Evolutionary conservation across 805 yeast species (phyloP), one percentile per base, ranked within the genome.

Genomic region (Schwanniomyces polymorphus): DNA sequence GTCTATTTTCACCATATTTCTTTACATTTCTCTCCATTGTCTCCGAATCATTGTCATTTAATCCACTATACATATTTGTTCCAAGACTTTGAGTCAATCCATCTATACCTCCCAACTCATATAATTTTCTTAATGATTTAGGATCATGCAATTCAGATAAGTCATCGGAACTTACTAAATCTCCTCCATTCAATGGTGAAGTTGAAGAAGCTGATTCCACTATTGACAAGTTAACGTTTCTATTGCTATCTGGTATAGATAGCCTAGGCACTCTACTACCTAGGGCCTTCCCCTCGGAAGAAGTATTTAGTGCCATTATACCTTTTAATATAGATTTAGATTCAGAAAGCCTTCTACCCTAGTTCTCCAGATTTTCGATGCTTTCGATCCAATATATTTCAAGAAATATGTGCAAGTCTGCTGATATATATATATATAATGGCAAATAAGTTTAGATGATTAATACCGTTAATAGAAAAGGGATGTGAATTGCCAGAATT

Each of bases 1-100:
- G 64, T 21, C 59, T 65, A 62, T 94, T 94, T 14, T 64, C 68
- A 21, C 96, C 97, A 63, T 80, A 94, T 5, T 63, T 67, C n/a
- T 57, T 50, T 1, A 53, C 53, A 45, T 96, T 71, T 16, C 33
- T 29, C 4, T 54, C 48, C n/a, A 57, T 33, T 43, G 68, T 73
- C 12, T 49, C 74, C 3, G 63, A 55, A 16, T 69, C 58, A 1
- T 67, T 38, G 3, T 60, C 60, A 21, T 71, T 54, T 11, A 84
- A 59, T 0, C 88, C 89, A 2, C 49, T 53, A 3, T 53, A 42
- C 3, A 59, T 47, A 42, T 76, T 70, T 1, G 84, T 64, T 52
- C 64, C 61, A 44, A 70, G 72, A 27, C 55, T 58, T 26, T 50
- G 43, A 23, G 57, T 63, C 45, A 67, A 73, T 23, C 48, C 49